Base-by-base conservation (phyloP, 1,139 yeast genomes). In the Oligophagozyma castellii region DNA sequence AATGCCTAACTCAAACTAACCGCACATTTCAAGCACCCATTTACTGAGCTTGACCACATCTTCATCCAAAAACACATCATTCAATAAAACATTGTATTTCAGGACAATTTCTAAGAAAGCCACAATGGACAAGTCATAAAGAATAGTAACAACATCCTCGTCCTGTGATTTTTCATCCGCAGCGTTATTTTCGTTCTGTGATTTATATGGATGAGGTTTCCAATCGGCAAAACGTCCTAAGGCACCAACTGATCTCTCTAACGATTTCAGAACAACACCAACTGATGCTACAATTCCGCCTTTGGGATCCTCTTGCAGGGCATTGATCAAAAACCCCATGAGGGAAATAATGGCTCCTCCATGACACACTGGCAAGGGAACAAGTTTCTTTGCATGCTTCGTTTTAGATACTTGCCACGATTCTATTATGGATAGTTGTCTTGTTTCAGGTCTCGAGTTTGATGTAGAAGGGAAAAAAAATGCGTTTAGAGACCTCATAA, bases 41-140 rank as follows among this genome's bases (percentile, higher is more conserved):
- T 73, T 73, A 15, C 83, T 81, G 39, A 76, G 58, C 39, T 69
- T 70, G 41, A 70, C 71, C 8, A 76, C 77, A 32, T 70, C 68
- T 5, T 75, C 69, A 33, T 69, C 65, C 29, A 77, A 56, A 20
- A 70, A 63, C 38, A 76, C 64, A 42, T 75, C 84, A 46, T 73
- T 73, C 38, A 77, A 55, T 32, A 70, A 62, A 30, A 62, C 65
- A 45, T 74, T 74, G 46, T 73, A 76, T 39, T 67, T 66, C 28
- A 75, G 55, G 27, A 79, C 75, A 26, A 76, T 61, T 36, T 70
- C 72, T 46, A 70, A 68, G 45, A 75, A 76, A 31, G 73, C 74
- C 37, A 63, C 65, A 53, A 75, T 63, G 2, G 79, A 59, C 39
- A 75, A 55, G 38, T 74, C 80, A 45, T 75, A 77, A 23, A 77